Evolutionary conservation across 345 rosid species (phyloP), one percentile per base, ranked within the genome.

Genomic region (rapeseed (Brassica napus)): DNA sequence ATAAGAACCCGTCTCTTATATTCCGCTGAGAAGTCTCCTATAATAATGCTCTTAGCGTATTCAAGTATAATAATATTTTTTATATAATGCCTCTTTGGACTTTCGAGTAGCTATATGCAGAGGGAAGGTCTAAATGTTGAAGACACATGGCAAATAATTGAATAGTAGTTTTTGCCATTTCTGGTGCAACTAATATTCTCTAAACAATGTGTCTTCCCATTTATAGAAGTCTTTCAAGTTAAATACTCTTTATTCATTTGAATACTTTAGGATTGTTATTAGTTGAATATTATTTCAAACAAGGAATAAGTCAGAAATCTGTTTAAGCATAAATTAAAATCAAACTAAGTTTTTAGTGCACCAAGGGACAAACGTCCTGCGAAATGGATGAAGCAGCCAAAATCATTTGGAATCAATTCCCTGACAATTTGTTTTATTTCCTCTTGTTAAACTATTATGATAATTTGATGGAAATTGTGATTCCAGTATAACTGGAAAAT

Each of bases 311-410:
- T 69, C 79, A 75, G 31, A 69, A 57, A 69, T 62, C 47, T 70
- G 52, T 64, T 75, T 64, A 63, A 63, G 44, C 59, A 54, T 11
- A 69, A 63, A 35, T 49, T 35, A 52, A 68, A 80, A 74, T 49
- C 52, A 62, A 62, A 69, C 3, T 69, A 49, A 55, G 52, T 60
- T 75, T 75, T 74, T 75, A 65, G 72, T 69, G 72, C 79, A 63
- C 83, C 83, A 80, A 80, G 72, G 68, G 83, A 75, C 83, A 70
- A 69, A 30, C 72, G 83, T 39, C 76, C 44, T 69, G 71, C 59
- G 71, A 68, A 74, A 69, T 80, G 52, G 62, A 70, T 63, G 72
- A 55, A 80, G 75, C 79, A 69, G 76, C 76, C 79, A 75, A 80
- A 57, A 75, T 62, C 68, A 18, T 24, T 55, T 80, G 76, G 83